Percentiles rank a stretch among this genome's conserved stretches.
These are phyloP conservation scores for Tulasnella sp. DNA, from an alignment of 768 basidiomycete species.

Conservation along the genomic window DNA sequence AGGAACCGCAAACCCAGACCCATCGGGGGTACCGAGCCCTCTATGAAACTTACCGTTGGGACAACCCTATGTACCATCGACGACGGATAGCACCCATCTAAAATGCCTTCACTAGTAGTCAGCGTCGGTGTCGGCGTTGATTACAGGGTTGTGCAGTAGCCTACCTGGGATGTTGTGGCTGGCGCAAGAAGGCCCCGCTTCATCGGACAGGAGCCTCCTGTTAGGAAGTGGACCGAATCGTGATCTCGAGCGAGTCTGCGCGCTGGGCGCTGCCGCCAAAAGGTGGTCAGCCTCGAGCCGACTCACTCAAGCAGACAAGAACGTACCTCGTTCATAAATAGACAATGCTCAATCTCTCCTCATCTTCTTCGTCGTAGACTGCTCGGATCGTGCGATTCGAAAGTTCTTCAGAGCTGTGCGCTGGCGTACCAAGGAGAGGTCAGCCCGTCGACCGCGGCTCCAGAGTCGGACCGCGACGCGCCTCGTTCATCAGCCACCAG, in stretches of 20 bases:
- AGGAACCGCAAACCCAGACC: constrained; percentile 10
- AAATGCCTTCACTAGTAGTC: neutral
- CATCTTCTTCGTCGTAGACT: no score
- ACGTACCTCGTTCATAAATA: no score
- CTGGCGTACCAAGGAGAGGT: neutral
- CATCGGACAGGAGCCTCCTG: constrained; percentile 6
- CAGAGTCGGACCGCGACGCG: neutral
- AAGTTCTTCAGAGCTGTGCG: neutral
- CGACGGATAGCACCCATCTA: neutral
- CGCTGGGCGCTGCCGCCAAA: neutral
- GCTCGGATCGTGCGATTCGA: no score
- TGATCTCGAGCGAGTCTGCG: neutral
- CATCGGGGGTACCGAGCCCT: neutral
- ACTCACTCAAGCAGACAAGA: no score
- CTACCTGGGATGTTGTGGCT: neutral
- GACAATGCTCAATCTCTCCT: no score
- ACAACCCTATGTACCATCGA: neutral
- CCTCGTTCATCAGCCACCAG: neutral
- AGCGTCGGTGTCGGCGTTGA: neutral
- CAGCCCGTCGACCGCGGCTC: neutral
- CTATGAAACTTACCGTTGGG: neutral
- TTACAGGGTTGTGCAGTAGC: neutral
- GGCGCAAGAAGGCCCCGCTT: neutral
- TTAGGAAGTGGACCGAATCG: neutral
- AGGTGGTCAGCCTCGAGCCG: no score